Conservation (phyloP, 768 basidiomycete species). For the Saitozyma sp. region DNA sequence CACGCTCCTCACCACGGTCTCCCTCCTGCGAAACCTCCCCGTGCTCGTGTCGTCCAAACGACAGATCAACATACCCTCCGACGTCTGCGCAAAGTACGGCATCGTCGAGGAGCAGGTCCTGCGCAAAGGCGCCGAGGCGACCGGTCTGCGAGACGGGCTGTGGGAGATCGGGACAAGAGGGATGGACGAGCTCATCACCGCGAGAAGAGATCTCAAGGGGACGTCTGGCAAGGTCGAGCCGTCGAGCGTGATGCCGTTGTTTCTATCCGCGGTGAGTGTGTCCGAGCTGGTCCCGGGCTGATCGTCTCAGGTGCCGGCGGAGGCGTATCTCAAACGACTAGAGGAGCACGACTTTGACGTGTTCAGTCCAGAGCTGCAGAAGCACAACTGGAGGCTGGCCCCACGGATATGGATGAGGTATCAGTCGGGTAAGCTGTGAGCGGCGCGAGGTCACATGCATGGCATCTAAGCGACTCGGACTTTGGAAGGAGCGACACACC, state of each 20-base stretch:
- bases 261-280: constrained; percentile 44
- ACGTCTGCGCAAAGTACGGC: constrained; percentile 37
- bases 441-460: background rate
- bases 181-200: constrained; percentile 53
- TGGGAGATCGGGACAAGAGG: constrained; percentile 51
- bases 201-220: constrained; percentile 47
- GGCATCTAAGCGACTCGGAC: background rate
- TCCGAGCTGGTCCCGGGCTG: background rate
- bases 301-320: constrained; percentile 45
- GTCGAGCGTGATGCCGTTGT: constrained; percentile 39
- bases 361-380: constrained; percentile 46
- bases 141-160: constrained; percentile 42
- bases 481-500: background rate
- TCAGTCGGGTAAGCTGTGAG: constrained; percentile 16
- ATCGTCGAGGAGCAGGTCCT: constrained; percentile 51
- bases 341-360: constrained; percentile 49
- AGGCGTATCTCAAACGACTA: constrained; percentile 46
- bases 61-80: constrained; percentile 39
- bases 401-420: constrained; percentile 46
- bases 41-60: constrained; percentile 36
- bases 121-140: constrained; percentile 59
- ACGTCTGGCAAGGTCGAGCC: constrained; percentile 41
- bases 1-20: constrained; percentile 41
- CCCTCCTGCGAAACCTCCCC: constrained; percentile 45
- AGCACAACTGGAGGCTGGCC: constrained; percentile 49